A percentile compares a stretch with the other conserved stretches of the same genome.
These are phyloP conservation scores for Massariosphaeria phaeospora DNA, from an alignment of 495 filamentous ascomycete species.

Conservation along the genomic window DNA sequence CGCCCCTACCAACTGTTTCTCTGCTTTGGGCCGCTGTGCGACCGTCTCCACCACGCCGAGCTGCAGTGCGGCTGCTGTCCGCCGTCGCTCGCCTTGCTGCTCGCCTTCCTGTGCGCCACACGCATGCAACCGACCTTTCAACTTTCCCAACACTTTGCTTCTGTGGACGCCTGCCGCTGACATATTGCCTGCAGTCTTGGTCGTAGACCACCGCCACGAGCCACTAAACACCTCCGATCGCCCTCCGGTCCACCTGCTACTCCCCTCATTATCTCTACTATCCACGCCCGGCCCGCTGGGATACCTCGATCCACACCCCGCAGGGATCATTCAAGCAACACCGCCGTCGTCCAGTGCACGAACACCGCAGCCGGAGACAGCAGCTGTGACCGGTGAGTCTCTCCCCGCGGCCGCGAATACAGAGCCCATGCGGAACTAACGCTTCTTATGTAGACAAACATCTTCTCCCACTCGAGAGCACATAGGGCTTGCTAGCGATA, in stretches of 20 bases:
- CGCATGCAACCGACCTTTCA: constrained; percentile 23
- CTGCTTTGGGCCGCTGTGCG: constrained; percentile 10
- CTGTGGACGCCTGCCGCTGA: constrained; percentile 22
- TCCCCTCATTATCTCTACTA: constrained; percentile 4
- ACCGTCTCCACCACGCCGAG: constrained; percentile 26
- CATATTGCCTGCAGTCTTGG: constrained; percentile 8
- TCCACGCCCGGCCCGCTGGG: constrained; percentile 14
- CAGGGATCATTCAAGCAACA: constrained; percentile 21
- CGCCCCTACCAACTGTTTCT: constrained; percentile 15
- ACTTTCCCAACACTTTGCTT: constrained; percentile 11
- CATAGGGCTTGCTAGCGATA: constrained; percentile 25
- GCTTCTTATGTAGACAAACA: constrained; percentile 30
- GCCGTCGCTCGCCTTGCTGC: constrained; percentile 20
- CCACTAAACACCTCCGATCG: constrained; percentile 3
- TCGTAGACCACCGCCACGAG: constrained; percentile 24
- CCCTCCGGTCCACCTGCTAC: background rate
- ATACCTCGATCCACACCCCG: background rate
- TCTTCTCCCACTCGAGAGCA: constrained; percentile 7
- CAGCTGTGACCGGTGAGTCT: constrained; percentile 25
- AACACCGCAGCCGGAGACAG: constrained; percentile 22
- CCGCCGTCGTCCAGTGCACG: constrained; percentile 9
- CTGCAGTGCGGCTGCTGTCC: constrained; percentile 28
- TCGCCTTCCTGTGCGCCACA: constrained; percentile 30
- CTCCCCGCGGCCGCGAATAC: constrained; percentile 1
- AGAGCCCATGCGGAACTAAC: constrained; percentile 22